Conservation (phyloP, 2,329 filamentous ascomycete genomes). For the Chaetothyriales sp. region DNA sequence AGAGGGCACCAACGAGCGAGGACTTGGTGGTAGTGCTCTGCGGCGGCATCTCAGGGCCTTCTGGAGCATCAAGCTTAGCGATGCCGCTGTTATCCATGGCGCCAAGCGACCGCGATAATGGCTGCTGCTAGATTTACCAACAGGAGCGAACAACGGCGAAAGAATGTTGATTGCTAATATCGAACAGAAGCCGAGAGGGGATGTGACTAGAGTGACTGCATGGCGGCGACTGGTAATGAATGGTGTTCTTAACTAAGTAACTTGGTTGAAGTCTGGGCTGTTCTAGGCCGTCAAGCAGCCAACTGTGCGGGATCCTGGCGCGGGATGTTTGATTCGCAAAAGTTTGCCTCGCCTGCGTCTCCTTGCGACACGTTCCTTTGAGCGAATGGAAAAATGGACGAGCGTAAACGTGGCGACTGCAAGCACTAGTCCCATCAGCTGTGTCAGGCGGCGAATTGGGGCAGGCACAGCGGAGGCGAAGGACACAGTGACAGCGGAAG, state of each 20-base stretch:
- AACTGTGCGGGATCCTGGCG: background rate
- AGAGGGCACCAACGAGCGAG: constrained; percentile 13
- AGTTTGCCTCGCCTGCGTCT: background rate
- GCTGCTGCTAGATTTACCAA: background rate
- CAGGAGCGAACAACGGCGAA: background rate
- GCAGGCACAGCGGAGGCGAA: background rate
- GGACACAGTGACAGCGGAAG: background rate
- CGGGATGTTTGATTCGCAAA: background rate
- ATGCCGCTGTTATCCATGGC: background rate
- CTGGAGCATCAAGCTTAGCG: background rate
- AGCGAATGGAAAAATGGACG: background rate
- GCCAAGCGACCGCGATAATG: background rate
- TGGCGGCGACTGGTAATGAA: background rate
- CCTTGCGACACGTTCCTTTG: background rate
- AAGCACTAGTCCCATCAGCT: background rate
- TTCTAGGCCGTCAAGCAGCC: background rate
- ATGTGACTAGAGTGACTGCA: background rate
- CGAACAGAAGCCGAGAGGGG: background rate
- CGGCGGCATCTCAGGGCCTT: background rate
- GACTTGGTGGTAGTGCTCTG: constrained; percentile 1
- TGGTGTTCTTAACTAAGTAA: background rate
- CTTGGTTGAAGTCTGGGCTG: background rate
- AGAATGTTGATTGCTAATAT: background rate
- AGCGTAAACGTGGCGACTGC: background rate
- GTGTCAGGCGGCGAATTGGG: background rate